A percentile compares a stretch with the other conserved stretches of the same genome.
Conservation (phyloP, 2,329 filamentous ascomycete species). For the Stemphylium vesicarium region DNA sequence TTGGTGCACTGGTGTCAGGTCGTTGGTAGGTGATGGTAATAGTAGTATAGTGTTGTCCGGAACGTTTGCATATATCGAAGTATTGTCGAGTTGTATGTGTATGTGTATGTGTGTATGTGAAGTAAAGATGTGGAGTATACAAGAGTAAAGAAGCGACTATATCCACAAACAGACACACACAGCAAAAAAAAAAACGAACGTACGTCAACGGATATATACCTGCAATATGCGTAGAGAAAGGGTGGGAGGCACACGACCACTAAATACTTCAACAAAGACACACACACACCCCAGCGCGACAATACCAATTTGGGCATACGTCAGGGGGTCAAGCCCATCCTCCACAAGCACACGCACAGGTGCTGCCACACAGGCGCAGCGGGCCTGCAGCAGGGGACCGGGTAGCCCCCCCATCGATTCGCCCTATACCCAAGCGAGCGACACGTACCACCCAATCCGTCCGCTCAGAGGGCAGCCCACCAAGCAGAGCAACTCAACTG, state of each 20-base stretch:
- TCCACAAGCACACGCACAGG: background rate
- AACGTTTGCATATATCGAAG: constrained; percentile 10
- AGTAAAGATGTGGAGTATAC: background rate
- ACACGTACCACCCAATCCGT: background rate
- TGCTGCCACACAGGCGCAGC: background rate
- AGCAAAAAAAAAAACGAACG: background rate
- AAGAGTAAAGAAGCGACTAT: too few species aligned
- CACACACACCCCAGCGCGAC: background rate
- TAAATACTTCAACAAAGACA: background rate
- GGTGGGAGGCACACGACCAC: background rate
- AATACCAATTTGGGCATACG: background rate
- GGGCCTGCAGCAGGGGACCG: background rate
- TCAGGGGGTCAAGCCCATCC: background rate
- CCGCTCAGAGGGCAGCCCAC: background rate
- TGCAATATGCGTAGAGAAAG: too few species aligned
- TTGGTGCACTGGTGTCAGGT: background rate
- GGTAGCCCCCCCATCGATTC: background rate
- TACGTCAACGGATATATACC: background rate
- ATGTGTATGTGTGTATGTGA: background rate
- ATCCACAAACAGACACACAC: too few species aligned
- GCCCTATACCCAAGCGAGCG: background rate
- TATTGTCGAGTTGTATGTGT: background rate
- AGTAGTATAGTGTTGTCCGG: background rate
- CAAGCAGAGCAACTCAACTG: constrained; percentile 2
- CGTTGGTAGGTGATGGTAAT: background rate